A percentile compares a stretch with the other conserved stretches of the same genome.
phyloP scores from a whole-genome alignment of 257 asterid species.

The Catharanthus roseus region DNA sequence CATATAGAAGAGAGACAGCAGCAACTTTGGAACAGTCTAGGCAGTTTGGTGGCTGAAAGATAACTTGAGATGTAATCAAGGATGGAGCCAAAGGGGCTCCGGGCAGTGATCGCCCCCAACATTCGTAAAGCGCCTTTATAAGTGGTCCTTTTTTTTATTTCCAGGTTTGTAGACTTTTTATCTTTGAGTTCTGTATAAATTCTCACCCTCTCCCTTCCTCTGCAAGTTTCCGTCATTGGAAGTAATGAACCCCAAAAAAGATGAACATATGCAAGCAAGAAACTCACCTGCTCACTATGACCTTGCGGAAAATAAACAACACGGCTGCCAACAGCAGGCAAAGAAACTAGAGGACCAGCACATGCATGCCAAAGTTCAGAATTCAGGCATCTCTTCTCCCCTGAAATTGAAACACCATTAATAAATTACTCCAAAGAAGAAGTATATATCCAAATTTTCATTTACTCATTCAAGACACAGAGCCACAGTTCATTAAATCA shows the following conservation, averaged over 20 bases:
- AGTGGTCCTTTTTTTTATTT: no score
- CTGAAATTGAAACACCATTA: conserved; percentile 22
- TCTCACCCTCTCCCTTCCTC: no score
- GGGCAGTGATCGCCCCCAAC: no score
- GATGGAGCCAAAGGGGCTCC: no score
- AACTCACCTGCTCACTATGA: conserved; percentile 67
- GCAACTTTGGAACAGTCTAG: not conserved
- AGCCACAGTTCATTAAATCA: not conserved
- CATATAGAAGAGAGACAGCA: not conserved
- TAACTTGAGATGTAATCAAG: not conserved
- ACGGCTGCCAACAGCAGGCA: conserved; percentile 72
- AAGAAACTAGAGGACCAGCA: conserved; percentile 91
- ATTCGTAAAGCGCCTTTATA: no score
- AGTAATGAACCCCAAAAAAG: not conserved
- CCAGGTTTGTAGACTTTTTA: no score
- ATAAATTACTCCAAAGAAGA: not conserved
- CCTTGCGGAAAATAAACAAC: conserved; percentile 85
- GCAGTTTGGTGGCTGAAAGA: not conserved
- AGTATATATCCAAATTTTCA: not conserved
- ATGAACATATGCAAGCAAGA: conserved; percentile 4
- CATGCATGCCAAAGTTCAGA: conserved; percentile 95
- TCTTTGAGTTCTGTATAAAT: no score
- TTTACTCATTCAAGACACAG: not conserved
- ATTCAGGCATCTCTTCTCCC: conserved; percentile 52
- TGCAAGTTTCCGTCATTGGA: no score